Evolutionary conservation across 176 grass and related monocot genomes (phyloP).

Genomic region (Triticum turgidum): DNA sequence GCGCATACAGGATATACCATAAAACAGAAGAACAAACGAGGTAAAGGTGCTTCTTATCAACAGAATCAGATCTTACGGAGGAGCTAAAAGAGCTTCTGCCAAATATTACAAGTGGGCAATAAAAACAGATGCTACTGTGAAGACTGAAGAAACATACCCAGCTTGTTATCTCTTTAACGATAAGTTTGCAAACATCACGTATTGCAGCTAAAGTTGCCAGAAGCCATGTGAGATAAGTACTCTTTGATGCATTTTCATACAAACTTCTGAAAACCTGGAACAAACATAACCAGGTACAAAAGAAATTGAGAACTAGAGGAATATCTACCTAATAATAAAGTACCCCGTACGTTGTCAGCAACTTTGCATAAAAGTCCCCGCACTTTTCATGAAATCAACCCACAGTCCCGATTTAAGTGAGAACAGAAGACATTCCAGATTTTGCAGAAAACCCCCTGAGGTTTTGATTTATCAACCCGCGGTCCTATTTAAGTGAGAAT

Average conservation of each 20-base stretch:
- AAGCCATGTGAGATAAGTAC: constrained; percentile 53
- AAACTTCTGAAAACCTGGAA: constrained; percentile 86
- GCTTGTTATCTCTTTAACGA: constrained; percentile 84
- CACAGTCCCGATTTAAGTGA: too few species aligned
- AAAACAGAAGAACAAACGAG: background rate
- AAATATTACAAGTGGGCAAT: constrained; percentile 33
- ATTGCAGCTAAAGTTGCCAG: constrained; percentile 76
- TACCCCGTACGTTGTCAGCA: too few species aligned
- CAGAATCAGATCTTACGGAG: background rate
- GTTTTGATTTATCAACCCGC: too few species aligned
- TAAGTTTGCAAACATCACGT: constrained; percentile 82
- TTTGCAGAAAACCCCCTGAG: too few species aligned
- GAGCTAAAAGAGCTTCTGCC: background rate
- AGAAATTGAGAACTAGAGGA: background rate
- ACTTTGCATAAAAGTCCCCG: too few species aligned
- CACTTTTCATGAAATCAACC: too few species aligned
- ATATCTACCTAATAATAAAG: background rate
- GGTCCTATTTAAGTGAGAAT: too few species aligned
- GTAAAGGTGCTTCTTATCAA: background rate
- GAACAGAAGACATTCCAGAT: too few species aligned
- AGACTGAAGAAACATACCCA: constrained; percentile 56
- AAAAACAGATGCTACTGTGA: constrained; percentile 21
- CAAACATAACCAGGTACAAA: constrained; percentile 8
- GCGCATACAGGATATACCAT: background rate
- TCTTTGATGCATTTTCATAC: constrained; percentile 80